phyloP scores from a whole-genome alignment of 1,139 yeast genomes.

The Suhomyces yuchorum region DNA sequence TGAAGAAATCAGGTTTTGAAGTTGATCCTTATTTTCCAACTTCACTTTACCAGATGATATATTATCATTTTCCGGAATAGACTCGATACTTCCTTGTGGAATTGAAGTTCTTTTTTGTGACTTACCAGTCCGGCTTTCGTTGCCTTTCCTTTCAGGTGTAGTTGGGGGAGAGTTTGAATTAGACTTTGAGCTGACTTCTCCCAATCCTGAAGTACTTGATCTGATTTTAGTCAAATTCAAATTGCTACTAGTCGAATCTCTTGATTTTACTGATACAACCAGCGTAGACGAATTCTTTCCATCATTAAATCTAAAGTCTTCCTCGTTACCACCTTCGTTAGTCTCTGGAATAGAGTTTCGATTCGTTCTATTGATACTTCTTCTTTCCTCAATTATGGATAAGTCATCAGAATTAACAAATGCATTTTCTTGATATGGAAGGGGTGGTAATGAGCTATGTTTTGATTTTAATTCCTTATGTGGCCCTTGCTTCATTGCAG shows the following conservation, averaged over 20 bases:
- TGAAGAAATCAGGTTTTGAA: background rate
- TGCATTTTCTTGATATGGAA: slow-evolving; percentile 3
- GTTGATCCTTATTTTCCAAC: background rate
- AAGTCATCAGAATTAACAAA: slow-evolving; percentile 19
- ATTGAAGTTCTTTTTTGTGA: background rate
- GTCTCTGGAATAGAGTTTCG: background rate
- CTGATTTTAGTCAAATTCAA: background rate
- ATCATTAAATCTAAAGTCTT: slow-evolving; percentile 8
- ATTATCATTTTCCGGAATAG: background rate
- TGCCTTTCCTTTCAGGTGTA: background rate
- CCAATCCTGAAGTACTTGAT: background rate
- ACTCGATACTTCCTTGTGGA: background rate
- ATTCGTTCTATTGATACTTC: background rate
- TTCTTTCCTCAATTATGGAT: slow-evolving; percentile 17
- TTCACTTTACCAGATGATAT: background rate
- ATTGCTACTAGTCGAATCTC: slow-evolving; percentile 3
- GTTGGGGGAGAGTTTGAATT: background rate
- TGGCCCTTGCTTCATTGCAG: slow-evolving; percentile 2
- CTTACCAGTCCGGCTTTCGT: background rate
- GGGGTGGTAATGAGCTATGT: slow-evolving; percentile 8
- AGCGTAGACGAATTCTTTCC: slow-evolving; percentile 3
- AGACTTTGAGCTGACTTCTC: background rate
- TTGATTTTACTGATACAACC: slow-evolving; percentile 9
- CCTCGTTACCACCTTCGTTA: background rate
- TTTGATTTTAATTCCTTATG: background rate